Evolutionary conservation across 2,329 filamentous ascomycete genomes (phyloP).

Genomic region (Colletotrichum melonis): DNA sequence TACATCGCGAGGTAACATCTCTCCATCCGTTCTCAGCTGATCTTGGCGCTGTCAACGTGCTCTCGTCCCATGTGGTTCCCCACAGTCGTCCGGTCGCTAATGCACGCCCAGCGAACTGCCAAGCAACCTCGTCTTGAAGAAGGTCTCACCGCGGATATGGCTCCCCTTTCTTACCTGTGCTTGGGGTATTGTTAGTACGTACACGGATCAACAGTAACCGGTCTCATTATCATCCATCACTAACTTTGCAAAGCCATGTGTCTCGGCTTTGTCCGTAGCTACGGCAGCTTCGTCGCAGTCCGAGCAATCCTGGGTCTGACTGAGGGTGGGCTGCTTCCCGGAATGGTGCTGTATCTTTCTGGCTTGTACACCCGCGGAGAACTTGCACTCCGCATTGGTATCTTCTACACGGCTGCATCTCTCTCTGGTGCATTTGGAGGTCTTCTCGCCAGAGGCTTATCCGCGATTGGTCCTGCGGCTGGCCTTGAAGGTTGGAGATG

Average conservation of each 20-base stretch:
- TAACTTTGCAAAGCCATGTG: constrained; percentile 54
- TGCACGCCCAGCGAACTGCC: constrained; percentile 64
- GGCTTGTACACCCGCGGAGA: constrained; percentile 70
- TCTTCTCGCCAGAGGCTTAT: constrained; percentile 70
- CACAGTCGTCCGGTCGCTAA: constrained; percentile 15
- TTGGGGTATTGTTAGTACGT: constrained; percentile 65
- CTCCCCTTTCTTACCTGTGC: constrained; percentile 65
- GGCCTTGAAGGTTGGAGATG: constrained; percentile 69
- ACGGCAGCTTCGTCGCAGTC: constrained; percentile 69
- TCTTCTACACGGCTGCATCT: constrained; percentile 76
- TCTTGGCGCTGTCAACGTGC: neutral
- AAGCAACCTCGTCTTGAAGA: constrained; percentile 73
- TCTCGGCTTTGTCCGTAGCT: constrained; percentile 64
- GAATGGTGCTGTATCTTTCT: constrained; percentile 76
- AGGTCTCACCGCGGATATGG: constrained; percentile 69
- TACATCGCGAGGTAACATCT: constrained; percentile 65
- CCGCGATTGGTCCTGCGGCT: constrained; percentile 66
- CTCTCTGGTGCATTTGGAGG: constrained; percentile 74
- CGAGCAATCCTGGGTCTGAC: constrained; percentile 71
- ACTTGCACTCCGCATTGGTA: constrained; percentile 71
- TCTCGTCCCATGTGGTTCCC: constrained; percentile 6
- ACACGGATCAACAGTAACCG: too few relatives aligned
- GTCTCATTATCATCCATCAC: neutral
- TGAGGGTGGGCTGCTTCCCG: constrained; percentile 74
- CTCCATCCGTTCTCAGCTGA: neutral